phyloP scores from a whole-genome alignment of 495 filamentous ascomycete genomes.

The Trichoderma erinaceum region DNA sequence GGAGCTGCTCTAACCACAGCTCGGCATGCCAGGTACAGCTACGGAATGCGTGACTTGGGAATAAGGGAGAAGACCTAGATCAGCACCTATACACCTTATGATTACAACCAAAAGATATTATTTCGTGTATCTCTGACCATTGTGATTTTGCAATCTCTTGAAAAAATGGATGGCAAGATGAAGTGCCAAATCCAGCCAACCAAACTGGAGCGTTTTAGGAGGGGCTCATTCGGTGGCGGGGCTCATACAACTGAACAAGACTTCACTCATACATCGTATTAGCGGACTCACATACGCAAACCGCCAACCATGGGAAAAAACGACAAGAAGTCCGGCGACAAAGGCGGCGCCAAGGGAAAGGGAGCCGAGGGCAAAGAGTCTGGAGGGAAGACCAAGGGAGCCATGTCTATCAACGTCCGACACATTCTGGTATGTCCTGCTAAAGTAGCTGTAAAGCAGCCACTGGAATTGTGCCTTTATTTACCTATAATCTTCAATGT shows the following conservation, averaged over 20 bases:
- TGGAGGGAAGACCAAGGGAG: constrained; percentile 57
- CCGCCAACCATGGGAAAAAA: constrained; percentile 23
- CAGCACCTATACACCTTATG: not conserved
- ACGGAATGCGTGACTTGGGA: not conserved
- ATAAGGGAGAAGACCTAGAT: not conserved
- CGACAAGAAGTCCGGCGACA: constrained; percentile 40
- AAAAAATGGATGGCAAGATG: not conserved
- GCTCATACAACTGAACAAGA: not conserved
- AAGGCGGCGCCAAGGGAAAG: constrained; percentile 40
- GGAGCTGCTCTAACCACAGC: constrained; percentile 1
- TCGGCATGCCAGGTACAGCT: not conserved
- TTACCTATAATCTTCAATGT: not conserved
- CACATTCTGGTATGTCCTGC: constrained; percentile 67
- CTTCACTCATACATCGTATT: constrained; percentile 15
- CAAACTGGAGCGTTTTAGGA: not conserved
- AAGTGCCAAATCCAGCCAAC: not conserved
- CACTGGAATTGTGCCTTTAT: not conserved
- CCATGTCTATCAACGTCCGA: constrained; percentile 74
- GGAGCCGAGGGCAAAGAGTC: constrained; percentile 45
- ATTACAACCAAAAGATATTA: not conserved
- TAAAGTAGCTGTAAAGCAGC: not conserved
- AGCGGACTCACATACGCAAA: not conserved
- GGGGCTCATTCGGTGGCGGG: constrained; percentile 1
- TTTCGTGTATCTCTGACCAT: not conserved
- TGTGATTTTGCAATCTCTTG: not conserved